These are phyloP conservation scores for Mesembryanthemum crystallinum DNA, from an alignment of 148 eudicot genomes.

Conservation along the genomic window DNA sequence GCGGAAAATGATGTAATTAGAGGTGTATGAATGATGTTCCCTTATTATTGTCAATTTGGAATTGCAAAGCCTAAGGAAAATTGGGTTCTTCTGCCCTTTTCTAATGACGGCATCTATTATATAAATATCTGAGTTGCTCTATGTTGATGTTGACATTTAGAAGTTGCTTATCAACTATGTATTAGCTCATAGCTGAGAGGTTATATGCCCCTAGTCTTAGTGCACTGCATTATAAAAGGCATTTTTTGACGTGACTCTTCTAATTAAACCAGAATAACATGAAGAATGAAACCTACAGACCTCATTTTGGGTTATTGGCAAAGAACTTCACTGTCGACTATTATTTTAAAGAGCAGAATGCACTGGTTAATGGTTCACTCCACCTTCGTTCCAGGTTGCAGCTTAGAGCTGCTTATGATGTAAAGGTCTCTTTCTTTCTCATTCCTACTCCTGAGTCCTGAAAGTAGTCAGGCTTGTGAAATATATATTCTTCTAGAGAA, in stretches of 20 bases:
- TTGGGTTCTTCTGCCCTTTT: neutral
- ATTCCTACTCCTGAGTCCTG: neutral
- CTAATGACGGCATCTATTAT: neutral
- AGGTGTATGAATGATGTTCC: neutral
- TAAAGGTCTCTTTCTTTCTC: constrained; percentile 33
- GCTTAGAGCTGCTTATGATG: constrained; percentile 41
- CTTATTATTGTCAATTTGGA: neutral
- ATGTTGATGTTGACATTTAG: neutral
- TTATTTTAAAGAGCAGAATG: constrained; percentile 42
- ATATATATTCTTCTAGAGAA: no score
- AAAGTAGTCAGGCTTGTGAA: neutral
- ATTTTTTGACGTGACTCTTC: constrained; percentile 29
- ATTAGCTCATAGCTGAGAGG: neutral
- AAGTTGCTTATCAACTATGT: neutral
- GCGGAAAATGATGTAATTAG: neutral
- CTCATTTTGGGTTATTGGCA: constrained; percentile 35
- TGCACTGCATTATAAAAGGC: neutral
- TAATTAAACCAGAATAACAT: constrained; percentile 41
- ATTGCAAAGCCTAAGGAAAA: no score
- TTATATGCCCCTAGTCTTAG: neutral
- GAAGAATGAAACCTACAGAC: constrained; percentile 33
- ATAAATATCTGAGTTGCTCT: neutral
- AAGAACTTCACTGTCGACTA: constrained; percentile 34
- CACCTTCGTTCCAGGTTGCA: constrained; percentile 38
- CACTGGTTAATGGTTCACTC: constrained; percentile 31